Evolutionary conservation across 495 filamentous ascomycete genomes (phyloP), one percentile per base, ranked within the genome.

Genomic region (Xanthoparmelia taractica): DNA sequence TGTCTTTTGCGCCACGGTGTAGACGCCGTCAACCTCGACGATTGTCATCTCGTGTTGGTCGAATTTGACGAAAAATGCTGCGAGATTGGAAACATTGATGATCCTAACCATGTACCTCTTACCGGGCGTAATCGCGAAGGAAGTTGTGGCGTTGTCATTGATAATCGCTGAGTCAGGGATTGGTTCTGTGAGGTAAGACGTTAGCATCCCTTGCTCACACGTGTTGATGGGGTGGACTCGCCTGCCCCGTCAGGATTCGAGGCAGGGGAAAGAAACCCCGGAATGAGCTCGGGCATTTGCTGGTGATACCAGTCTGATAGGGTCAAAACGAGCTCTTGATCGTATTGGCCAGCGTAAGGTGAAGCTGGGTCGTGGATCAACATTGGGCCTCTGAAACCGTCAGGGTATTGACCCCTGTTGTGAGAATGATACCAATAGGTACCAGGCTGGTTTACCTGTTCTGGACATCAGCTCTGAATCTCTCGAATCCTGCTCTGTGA

Each of bases 41-140:
- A 91, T 77, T 18, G 68, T 76, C 63, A 87, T 79, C 59, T 78
- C 82, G 65, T 92, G 88, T 17, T 83, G 85, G 63, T 90, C 86
- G 71, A 92, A 84, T 80, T 87, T 89, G 66, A 92, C 73, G 70
- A 88, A 81, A 63, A 86, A 81, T 37, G 79, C 79, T 8, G 84
- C 82, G 70, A 90, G 90, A 15, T 85, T 87, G 4, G 82, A 85
- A 38, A 89, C 84, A 70, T 94, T 95, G 70, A 90, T 74, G 57
- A 93, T 77, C 12, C 86, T 84, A 70, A 95, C 79, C n/a, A 92
- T 76, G 64, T 96, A 96, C 0, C 89, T 96, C 69, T 87, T 92
- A 13, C 85, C 86, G 0, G 91, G 82, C 57, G 84, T 69, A 2
- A 93, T 82, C 3, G 78, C 63, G 27, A 92, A 70, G 17, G 76